A percentile compares a stretch with the other conserved stretches of the same genome.
Conservation (phyloP, 352 stramenopile species). For the Phytophthora tentaculata region DNA sequence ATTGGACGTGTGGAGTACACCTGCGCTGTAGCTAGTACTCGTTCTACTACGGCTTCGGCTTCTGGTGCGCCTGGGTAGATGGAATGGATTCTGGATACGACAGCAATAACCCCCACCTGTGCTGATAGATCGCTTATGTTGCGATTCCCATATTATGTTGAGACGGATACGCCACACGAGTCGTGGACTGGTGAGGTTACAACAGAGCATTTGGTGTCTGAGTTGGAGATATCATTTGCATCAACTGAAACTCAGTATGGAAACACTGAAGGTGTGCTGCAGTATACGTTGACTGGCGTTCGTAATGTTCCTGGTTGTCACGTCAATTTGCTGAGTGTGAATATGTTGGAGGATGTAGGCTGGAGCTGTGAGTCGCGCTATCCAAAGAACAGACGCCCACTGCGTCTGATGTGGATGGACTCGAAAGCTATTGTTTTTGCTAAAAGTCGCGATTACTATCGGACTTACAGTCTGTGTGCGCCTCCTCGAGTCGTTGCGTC, state of each 20-base stretch:
- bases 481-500: neutral
- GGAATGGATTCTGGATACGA: neutral
- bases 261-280: neutral
- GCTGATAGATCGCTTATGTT: conserved; percentile 1
- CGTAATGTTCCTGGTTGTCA: neutral
- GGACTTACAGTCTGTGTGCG: neutral
- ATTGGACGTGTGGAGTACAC: neutral
- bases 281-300: neutral
- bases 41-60: neutral
- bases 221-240: neutral
- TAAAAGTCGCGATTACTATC: neutral
- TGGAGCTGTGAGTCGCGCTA: neutral
- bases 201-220: neutral
- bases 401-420: neutral
- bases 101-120: neutral
- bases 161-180: neutral
- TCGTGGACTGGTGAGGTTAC: neutral
- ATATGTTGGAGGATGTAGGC: neutral
- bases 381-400: neutral
- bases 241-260: neutral
- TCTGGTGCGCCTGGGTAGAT: neutral
- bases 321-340: neutral
- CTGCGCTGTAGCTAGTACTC: neutral
- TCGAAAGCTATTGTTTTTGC: neutral
- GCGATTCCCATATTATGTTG: neutral